A percentile compares a stretch with the other conserved stretches of the same genome.
Evolutionary conservation across 805 yeast species (phyloP).

Genomic region (Yarrowia sp.): DNA sequence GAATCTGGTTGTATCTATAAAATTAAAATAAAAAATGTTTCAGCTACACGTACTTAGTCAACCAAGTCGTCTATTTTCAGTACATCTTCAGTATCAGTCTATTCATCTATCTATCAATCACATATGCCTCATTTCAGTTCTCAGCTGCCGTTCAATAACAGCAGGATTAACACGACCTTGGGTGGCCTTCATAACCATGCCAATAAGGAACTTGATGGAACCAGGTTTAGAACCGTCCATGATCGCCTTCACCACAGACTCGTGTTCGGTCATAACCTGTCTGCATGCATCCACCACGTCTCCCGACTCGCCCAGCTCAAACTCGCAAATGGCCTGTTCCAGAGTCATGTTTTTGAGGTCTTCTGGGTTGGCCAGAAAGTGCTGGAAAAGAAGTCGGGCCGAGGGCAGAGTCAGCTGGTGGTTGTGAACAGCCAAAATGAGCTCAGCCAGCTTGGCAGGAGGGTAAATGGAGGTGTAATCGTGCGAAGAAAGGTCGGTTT

Average conservation of each 20-base stretch:
- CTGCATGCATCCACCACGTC: slow-evolving; percentile 44
- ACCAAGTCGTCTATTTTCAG: too few relatives aligned
- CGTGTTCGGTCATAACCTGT: slow-evolving; percentile 46
- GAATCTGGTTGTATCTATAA: too few relatives aligned
- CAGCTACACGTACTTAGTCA: too few relatives aligned
- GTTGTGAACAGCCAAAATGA: slow-evolving; percentile 49
- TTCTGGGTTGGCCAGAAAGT: slow-evolving; percentile 51
- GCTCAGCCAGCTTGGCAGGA: slow-evolving; percentile 48
- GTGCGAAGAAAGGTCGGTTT: not conserved
- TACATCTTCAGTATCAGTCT: too few relatives aligned
- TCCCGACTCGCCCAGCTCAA: slow-evolving; percentile 36
- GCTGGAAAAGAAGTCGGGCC: slow-evolving; percentile 61
- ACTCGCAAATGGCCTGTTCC: slow-evolving; percentile 49
- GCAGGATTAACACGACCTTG: slow-evolving; percentile 56
- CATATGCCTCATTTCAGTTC: not conserved
- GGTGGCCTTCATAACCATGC: slow-evolving; percentile 75
- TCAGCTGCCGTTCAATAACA: slow-evolving; percentile 25
- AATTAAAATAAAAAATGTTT: too few relatives aligned
- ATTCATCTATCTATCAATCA: not conserved
- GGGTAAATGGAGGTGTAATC: slow-evolving; percentile 38
- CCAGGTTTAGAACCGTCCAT: slow-evolving; percentile 54
- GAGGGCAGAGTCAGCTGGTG: slow-evolving; percentile 59
- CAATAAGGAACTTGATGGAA: slow-evolving; percentile 74
- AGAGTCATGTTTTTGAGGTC: slow-evolving; percentile 40
- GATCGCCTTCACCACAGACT: slow-evolving; percentile 56